Evolutionary conservation across 768 basidiomycete genomes (phyloP).

Genomic region (Coprinopsis sp.): DNA sequence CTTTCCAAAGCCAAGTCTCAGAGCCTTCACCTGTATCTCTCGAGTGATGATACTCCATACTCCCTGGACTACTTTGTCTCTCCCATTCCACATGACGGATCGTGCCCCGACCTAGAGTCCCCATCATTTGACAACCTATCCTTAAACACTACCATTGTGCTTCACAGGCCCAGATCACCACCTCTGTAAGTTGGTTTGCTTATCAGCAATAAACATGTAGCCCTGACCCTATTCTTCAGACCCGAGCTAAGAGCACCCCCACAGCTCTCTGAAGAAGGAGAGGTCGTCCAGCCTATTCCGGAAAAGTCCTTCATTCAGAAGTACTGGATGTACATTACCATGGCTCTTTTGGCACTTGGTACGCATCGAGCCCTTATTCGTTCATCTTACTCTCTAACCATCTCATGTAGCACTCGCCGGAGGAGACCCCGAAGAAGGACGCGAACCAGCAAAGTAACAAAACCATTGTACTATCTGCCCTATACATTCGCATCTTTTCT

Average conservation of each 20-base stretch:
- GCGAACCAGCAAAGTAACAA: not conserved
- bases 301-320: conserved; percentile 85
- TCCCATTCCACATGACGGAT: conserved; percentile 63
- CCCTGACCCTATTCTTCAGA: conserved; percentile 32
- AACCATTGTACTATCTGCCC: conserved; percentile 16
- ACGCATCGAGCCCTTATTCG: conserved; percentile 23
- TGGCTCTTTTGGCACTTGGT: conserved; percentile 56
- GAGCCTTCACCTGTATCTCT: conserved; percentile 51
- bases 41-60: conserved; percentile 43
- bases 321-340: conserved; percentile 83
- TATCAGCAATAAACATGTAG: not conserved
- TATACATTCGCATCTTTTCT: conserved; percentile 25
- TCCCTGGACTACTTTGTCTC: conserved; percentile 70
- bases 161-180: conserved; percentile 44
- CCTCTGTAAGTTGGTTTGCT: conserved; percentile 44
- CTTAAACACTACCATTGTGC: conserved; percentile 49
- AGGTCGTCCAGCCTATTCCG: conserved; percentile 50
- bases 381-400: not conserved
- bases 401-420: conserved; percentile 24
- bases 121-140: conserved; percentile 18
- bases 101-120: conserved; percentile 42
- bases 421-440: conserved; percentile 22
- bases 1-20: conserved; percentile 51
- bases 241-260: conserved; percentile 67
- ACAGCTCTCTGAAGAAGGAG: conserved; percentile 60